Evolutionary conservation across 495 filamentous ascomycete genomes (phyloP).

Genomic region (Haplographium delicatum): DNA sequence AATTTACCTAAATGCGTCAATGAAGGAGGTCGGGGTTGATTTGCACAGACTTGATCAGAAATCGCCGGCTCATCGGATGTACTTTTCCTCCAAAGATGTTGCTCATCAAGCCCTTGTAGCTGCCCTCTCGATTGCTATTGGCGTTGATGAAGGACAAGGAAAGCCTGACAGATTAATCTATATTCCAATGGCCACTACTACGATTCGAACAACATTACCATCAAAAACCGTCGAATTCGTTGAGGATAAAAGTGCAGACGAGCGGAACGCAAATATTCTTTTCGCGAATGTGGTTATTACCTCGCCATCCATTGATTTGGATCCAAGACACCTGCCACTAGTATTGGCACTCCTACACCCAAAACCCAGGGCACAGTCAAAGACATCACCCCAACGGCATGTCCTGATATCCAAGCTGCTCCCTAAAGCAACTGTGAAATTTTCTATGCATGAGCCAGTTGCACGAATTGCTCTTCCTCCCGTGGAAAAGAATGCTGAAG

Average conservation of each 20-base stretch:
- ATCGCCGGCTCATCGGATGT: conserved; percentile 96
- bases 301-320: conserved; percentile 91
- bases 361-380: conserved; percentile 44
- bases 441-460: conserved; percentile 95
- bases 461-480: conserved; percentile 79
- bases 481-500: conserved; percentile 54
- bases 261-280: conserved; percentile 92
- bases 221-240: conserved; percentile 86
- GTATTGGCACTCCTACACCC: conserved; percentile 67
- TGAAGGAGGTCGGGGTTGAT: conserved; percentile 94
- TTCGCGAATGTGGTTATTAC: conserved; percentile 95
- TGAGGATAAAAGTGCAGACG: conserved; percentile 66
- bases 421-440: conserved; percentile 90
- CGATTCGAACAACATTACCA: conserved; percentile 87
- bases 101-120: conserved; percentile 93
- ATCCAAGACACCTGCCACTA: conserved; percentile 86
- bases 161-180: conserved; percentile 85
- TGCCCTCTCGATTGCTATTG: conserved; percentile 85
- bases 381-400: conserved; percentile 42
- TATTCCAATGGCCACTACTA: conserved; percentile 96
- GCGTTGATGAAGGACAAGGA: conserved; percentile 79
- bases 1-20: conserved; percentile 77
- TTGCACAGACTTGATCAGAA: conserved; percentile 88
- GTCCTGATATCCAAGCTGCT: conserved; percentile 83
- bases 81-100: conserved; percentile 88